Evolutionary conservation across 495 filamentous ascomycete species (phyloP).

Genomic region (Podospora appendiculata): DNA sequence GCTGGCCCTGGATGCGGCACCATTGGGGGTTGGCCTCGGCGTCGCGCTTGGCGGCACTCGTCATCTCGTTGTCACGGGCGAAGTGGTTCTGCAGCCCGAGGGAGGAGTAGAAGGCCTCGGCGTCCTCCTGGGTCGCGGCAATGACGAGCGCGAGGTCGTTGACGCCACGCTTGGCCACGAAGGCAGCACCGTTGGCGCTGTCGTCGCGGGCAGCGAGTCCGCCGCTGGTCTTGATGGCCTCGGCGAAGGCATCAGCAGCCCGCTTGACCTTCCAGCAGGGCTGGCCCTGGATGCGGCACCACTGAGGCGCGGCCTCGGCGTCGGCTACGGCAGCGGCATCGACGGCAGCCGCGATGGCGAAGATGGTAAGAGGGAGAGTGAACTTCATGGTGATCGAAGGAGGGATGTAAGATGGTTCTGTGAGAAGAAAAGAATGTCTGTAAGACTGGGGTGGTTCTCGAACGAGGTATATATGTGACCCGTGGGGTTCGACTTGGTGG

Average conservation of each 20-base stretch:
- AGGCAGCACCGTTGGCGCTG: slow-evolving; percentile 4
- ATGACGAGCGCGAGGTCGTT: slow-evolving; percentile 22
- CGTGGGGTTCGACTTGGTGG: neutral
- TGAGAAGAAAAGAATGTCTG: no score
- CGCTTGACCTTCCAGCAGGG: slow-evolving; percentile 31
- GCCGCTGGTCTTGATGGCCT: slow-evolving; percentile 11
- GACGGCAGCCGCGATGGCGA: slow-evolving; percentile 19
- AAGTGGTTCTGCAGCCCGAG: slow-evolving; percentile 4
- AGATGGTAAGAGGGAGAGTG: slow-evolving; percentile 22
- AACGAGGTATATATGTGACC: neutral
- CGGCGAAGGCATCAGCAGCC: slow-evolving; percentile 26
- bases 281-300: slow-evolving; percentile 23
- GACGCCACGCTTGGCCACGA: slow-evolving; percentile 17
- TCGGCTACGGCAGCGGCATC: slow-evolving; percentile 19
- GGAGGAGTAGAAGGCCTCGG: slow-evolving; percentile 15
- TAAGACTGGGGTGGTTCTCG: no score
- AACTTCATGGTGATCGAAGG: slow-evolving; percentile 28
- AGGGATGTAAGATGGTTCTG: no score
- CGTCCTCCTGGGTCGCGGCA: slow-evolving; percentile 19
- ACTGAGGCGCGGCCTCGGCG: slow-evolving; percentile 14
- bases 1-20: slow-evolving; percentile 18
- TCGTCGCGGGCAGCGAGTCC: slow-evolving; percentile 14
- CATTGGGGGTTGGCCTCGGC: slow-evolving; percentile 16
- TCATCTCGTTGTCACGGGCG: neutral
- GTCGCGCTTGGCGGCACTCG: slow-evolving; percentile 14